These are phyloP conservation scores for Tolypocladium cylindrosporum DNA, from an alignment of 2,329 filamentous ascomycete species.

Conservation along the genomic window DNA sequence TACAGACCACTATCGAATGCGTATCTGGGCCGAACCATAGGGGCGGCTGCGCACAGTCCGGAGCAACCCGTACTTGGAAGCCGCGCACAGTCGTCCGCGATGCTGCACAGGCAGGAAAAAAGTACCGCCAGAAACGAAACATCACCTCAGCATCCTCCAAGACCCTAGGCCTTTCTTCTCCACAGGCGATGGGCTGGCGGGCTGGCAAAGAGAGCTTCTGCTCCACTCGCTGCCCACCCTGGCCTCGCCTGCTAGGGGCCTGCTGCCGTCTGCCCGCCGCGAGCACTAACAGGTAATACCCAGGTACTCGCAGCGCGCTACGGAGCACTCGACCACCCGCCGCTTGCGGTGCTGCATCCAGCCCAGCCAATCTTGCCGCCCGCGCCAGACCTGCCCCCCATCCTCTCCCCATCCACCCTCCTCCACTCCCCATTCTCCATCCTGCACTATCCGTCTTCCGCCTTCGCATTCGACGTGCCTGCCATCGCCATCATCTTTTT, in stretches of 20 bases:
- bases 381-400: neutral
- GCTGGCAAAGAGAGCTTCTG: neutral
- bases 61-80: neutral
- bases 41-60: neutral
- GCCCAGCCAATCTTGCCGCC: neutral
- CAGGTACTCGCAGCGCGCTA: no score
- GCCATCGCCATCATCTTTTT: neutral
- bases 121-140: neutral
- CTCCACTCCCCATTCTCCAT: constrained; percentile 1
- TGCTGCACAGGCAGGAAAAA: neutral
- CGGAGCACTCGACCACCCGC: neutral
- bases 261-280: neutral
- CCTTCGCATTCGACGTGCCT: constrained; percentile 1
- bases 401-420: neutral
- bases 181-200: neutral
- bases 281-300: neutral
- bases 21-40: neutral
- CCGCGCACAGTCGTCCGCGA: neutral
- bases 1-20: neutral
- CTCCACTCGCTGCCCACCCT: neutral
- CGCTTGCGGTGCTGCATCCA: neutral
- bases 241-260: neutral
- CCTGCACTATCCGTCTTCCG: constrained; percentile 2
- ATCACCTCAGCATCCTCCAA: neutral
- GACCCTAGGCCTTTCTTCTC: neutral